phyloP scores from a whole-genome alignment of 257 asterid species.

The Galeopsis tetrahit region DNA sequence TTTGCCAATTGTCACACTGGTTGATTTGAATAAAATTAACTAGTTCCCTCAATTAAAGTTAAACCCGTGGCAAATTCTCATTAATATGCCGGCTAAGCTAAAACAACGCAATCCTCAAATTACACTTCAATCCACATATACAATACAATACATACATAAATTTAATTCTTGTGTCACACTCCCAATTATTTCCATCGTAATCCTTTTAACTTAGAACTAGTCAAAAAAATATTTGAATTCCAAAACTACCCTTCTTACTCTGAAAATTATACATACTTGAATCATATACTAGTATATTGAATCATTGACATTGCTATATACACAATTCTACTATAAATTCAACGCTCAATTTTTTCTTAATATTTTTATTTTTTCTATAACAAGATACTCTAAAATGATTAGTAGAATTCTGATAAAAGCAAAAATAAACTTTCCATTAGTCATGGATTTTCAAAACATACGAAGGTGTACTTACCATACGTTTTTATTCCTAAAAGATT shows the following conservation, averaged over 20 bases:
- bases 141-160: not conserved
- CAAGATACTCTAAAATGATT: no score
- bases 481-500: not conserved
- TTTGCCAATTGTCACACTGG: constrained; percentile 24
- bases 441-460: not conserved
- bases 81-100: constrained; percentile 66
- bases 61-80: constrained; percentile 46
- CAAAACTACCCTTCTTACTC: constrained; percentile 32
- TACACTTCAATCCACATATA: constrained; percentile 33
- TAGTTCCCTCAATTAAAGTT: constrained; percentile 32
- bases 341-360: no score
- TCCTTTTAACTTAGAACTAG: constrained; percentile 31
- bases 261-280: not conserved
- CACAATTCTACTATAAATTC: no score
- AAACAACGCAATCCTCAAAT: constrained; percentile 49
- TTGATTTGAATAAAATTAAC: constrained; percentile 12
- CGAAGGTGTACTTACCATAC: not conserved
- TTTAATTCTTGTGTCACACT: constrained; percentile 13
- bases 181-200: constrained; percentile 35
- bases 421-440: not conserved
- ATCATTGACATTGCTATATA: no score
- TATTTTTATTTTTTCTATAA: no score
- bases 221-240: constrained; percentile 15
- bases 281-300: no score
- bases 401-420: not conserved